Conservation (phyloP, 352 stramenopile species). For the Phytophthora melonis region DNA sequence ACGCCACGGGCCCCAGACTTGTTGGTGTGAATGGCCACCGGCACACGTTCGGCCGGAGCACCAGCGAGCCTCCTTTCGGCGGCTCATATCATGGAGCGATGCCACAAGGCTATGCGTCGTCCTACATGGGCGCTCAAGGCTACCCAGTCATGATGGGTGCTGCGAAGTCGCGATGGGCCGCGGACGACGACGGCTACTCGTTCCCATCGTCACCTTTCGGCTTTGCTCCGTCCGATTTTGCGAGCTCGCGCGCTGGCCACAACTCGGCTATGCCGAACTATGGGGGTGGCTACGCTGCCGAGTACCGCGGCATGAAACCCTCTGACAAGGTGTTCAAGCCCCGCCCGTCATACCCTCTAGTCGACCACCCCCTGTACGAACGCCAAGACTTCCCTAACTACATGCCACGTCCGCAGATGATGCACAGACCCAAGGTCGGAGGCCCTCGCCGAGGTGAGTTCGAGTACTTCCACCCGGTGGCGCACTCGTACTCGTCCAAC, state of each 20-base stretch:
- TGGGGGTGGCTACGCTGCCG: slow-evolving; percentile 26
- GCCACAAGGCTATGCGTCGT: slow-evolving; percentile 35
- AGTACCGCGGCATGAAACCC: slow-evolving; percentile 31
- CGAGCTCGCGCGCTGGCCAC: slow-evolving; percentile 24
- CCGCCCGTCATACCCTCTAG: slow-evolving; percentile 32
- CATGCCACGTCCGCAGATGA: slow-evolving; percentile 32
- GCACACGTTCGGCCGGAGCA: slow-evolving; percentile 32
- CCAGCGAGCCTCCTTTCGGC: slow-evolving; percentile 41
- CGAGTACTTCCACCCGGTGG: slow-evolving; percentile 60
- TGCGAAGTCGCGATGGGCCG: slow-evolving; percentile 34
- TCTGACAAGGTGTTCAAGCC: slow-evolving; percentile 34
- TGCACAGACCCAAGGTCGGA: slow-evolving; percentile 46
- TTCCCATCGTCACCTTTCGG: slow-evolving; percentile 37
- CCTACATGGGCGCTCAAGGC: slow-evolving; percentile 31
- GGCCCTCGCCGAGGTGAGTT: slow-evolving; percentile 39
- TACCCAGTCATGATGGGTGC: slow-evolving; percentile 34
- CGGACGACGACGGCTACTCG: slow-evolving; percentile 32
- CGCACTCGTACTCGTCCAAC: slow-evolving; percentile 74
- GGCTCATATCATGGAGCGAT: slow-evolving; percentile 35
- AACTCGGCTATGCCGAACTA: slow-evolving; percentile 24
- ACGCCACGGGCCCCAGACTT: slow-evolving; percentile 18
- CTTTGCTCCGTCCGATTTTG: slow-evolving; percentile 38
- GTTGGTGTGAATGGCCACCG: slow-evolving; percentile 27
- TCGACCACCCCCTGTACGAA: slow-evolving; percentile 39
- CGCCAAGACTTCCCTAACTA: slow-evolving; percentile 36